These are phyloP conservation scores for Talaromyces sp. DNA, from an alignment of 2,329 filamentous ascomycete genomes.

Conservation along the genomic window DNA sequence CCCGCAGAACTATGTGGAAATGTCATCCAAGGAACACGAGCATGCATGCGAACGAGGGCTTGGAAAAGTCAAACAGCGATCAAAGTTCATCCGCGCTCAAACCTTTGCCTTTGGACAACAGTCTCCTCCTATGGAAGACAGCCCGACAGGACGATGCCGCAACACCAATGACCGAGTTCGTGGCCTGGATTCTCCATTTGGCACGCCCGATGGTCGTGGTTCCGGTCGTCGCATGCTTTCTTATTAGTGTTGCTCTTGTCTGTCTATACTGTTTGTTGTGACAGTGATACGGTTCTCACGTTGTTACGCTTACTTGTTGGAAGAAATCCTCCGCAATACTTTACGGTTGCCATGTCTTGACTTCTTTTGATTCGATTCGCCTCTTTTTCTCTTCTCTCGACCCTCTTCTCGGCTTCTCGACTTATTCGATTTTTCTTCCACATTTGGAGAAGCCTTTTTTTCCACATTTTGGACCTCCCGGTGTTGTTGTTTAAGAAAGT, in stretches of 20 bases:
- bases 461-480: constrained; percentile 1
- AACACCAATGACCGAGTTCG: constrained; percentile 23
- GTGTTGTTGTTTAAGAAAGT: neutral
- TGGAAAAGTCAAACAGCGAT: constrained; percentile 82
- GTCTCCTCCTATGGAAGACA: constrained; percentile 54
- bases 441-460: neutral
- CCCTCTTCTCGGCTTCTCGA: constrained; percentile 18
- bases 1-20: constrained; percentile 93
- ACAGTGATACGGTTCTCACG: constrained; percentile 12
- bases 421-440: constrained; percentile 14
- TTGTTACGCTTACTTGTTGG: constrained; percentile 18
- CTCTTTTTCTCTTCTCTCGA: constrained; percentile 15
- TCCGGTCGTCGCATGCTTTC: constrained; percentile 41
- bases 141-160: constrained; percentile 49
- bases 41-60: constrained; percentile 91
- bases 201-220: constrained; percentile 27
- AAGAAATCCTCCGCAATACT: constrained; percentile 13
- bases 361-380: constrained; percentile 5
- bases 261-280: neutral
- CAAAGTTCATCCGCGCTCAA: constrained; percentile 78
- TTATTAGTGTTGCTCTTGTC: constrained; percentile 22
- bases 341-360: constrained; percentile 11
- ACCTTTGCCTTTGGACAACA: constrained; percentile 92
- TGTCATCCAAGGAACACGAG: constrained; percentile 87
- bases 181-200: constrained; percentile 31